Evolutionary conservation across 2,329 filamentous ascomycete species (phyloP), one percentile per base, ranked within the genome.

Genomic region (Diaporthe humulicola): DNA sequence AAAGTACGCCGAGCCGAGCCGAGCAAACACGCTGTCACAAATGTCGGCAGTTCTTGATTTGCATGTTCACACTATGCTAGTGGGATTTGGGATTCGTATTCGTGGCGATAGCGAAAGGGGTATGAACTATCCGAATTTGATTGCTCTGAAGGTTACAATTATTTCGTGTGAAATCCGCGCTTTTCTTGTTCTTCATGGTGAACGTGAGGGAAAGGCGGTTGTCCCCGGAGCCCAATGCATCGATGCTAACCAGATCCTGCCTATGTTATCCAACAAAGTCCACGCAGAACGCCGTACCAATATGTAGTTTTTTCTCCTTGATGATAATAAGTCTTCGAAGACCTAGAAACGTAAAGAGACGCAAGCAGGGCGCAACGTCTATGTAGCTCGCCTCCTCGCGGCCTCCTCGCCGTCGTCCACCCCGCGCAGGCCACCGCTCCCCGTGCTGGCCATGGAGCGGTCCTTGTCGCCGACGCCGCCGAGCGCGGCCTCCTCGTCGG

Each of bases 401-500:
- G 64, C 70, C 25, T 61, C 73, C 14, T 70, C 38, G 33, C 70
- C 73, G 10, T 38, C 72, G 12, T 61, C n/a, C 3, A n/a, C 48
- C n/a, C 38, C 54, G 4, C 52, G 67, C 60, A 50, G 61, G n/a
- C 42, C 45, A 25, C 28, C 45, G 57, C 69, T 74, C 19, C 61
- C 75, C 10, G 73, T 48, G 33, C 72, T 71, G 33, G 40, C 74
- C 36, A 48, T 64, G 19, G 70, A 64, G 0, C 42, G 70, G 58
- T 36, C n/a, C 56, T 72, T 69, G 45, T 71, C 54, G 30, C 42
- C 70, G 61, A 54, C 25, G 28, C 70, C 75, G 36, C 70, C 73
- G 66, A 75, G 75, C 19, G 76, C 80, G 60, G 81, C 80, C 75
- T 84, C 81, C 50, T 82, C 83, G 52, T 82, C 82, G 19, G 77